phyloP scores from a whole-genome alignment of 352 stramenopile species.

The Phytophthora chlamydospora region DNA sequence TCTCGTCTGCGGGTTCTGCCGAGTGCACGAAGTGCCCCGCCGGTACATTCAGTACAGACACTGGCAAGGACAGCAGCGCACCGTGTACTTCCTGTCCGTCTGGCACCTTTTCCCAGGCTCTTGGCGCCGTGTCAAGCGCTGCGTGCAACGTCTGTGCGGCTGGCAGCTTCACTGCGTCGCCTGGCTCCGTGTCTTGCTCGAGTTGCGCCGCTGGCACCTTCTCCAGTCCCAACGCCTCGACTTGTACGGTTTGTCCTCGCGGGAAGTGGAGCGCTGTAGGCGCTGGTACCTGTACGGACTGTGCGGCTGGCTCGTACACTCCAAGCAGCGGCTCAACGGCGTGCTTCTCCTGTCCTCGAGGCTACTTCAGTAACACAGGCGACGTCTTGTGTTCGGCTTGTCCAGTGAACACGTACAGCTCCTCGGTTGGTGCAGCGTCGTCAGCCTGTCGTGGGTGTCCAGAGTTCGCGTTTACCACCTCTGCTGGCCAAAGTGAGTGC shows the following conservation, averaged over 20 bases:
- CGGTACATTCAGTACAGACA: conserved; percentile 54
- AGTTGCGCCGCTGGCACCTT: conserved; percentile 44
- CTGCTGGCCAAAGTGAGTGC: conserved; percentile 40
- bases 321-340: conserved; percentile 40
- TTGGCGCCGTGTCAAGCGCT: conserved; percentile 36
- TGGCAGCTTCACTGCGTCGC: conserved; percentile 23
- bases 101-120: conserved; percentile 52
- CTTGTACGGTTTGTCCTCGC: conserved; percentile 44
- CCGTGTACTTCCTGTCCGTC: conserved; percentile 54
- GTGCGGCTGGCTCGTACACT: conserved; percentile 51
- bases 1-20: conserved; percentile 45
- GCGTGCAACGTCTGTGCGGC: conserved; percentile 40
- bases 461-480: conserved; percentile 41
- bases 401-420: conserved; percentile 56
- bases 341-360: conserved; percentile 61
- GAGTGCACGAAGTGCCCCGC: conserved; percentile 53
- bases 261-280: conserved; percentile 52
- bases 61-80: conserved; percentile 39
- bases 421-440: conserved; percentile 21
- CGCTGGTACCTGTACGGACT: conserved; percentile 45
- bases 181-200: conserved; percentile 28
- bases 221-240: conserved; percentile 45
- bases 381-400: conserved; percentile 46
- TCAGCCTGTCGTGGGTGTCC: conserved; percentile 44
- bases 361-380: conserved; percentile 62